Percentiles rank a stretch among this genome's conserved stretches.
Evolutionary conservation across 176 grass and related monocot genomes (phyloP).

Genomic region (Luzula sylvatica): DNA sequence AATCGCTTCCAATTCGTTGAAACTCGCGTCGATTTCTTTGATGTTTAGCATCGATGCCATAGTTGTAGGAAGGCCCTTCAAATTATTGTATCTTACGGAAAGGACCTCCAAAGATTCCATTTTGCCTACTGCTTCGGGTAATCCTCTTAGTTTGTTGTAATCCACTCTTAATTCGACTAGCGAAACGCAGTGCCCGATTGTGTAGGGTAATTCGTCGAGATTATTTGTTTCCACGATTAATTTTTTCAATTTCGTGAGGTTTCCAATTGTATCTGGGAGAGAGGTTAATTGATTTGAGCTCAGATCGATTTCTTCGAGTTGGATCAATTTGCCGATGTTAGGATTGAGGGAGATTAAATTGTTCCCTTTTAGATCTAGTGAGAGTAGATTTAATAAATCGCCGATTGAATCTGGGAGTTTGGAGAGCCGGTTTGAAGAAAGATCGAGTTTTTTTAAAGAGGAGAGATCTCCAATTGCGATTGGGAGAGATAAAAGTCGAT

Average conservation of each 20-base stretch:
- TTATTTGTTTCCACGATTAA: conserved; percentile 66
- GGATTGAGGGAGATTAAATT: conserved; percentile 58
- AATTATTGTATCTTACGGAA: conserved; percentile 81
- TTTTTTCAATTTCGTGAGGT: conserved; percentile 60
- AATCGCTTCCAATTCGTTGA: conserved; percentile 87
- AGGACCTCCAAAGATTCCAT: conserved; percentile 75
- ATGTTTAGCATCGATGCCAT: conserved; percentile 87
- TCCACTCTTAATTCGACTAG: conserved; percentile 63
- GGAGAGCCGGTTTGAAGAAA: conserved; percentile 67
- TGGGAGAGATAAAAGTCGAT: conserved; percentile 54
- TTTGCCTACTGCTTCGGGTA: conserved; percentile 93
- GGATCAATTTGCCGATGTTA: conserved; percentile 48
- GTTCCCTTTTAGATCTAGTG: conserved; percentile 65
- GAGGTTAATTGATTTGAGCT: conserved; percentile 49
- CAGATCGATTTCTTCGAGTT: conserved; percentile 90
- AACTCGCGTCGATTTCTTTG: conserved; percentile 88
- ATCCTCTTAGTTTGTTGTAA: conserved; percentile 81
- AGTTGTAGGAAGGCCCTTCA: conserved; percentile 88
- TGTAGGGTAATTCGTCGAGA: conserved; percentile 88
- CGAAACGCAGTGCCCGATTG: conserved; percentile 69
- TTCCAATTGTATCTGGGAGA: conserved; percentile 76
- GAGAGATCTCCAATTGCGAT: conserved; percentile 62
- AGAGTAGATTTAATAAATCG: conserved; percentile 62
- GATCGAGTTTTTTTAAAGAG: conserved; percentile 71
- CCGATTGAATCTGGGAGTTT: conserved; percentile 62